phyloP scores from a whole-genome alignment of 2,329 filamentous ascomycete genomes.

The Epichloe sp. region DNA sequence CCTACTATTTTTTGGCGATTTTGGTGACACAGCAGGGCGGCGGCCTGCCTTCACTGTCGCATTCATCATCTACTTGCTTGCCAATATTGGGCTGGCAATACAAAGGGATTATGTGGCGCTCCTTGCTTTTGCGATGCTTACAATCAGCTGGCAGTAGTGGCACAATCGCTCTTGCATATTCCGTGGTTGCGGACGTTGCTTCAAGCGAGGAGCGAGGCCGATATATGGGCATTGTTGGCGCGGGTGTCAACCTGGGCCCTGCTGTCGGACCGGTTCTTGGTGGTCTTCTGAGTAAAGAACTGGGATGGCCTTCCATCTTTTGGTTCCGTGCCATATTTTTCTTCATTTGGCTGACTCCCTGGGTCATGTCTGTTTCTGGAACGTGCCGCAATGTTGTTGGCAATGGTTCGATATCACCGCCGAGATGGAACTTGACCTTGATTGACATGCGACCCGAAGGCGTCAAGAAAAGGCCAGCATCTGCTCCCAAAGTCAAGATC shows the following conservation, averaged over 20 bases:
- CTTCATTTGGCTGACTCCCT: constrained; percentile 37
- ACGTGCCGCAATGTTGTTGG: constrained; percentile 47
- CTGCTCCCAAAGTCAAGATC: too few relatives aligned
- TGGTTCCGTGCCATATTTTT: constrained; percentile 52
- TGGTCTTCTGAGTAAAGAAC: constrained; percentile 47
- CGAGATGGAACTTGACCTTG: too few relatives aligned
- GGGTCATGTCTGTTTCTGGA: constrained; percentile 44
- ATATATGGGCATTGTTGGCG: constrained; percentile 57
- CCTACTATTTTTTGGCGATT: constrained; percentile 47
- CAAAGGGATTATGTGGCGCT: constrained; percentile 45
- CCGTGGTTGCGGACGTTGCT: constrained; percentile 59
- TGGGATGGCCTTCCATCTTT: constrained; percentile 53
- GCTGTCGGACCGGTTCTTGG: constrained; percentile 48
- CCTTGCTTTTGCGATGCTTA: constrained; percentile 44
- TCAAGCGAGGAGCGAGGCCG: constrained; percentile 56
- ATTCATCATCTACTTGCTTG: constrained; percentile 42
- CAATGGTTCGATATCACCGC: constrained; percentile 38
- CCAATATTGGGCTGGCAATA: constrained; percentile 46
- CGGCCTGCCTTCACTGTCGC: constrained; percentile 48
- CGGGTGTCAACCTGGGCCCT: constrained; percentile 42
- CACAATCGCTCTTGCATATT: constrained; percentile 57
- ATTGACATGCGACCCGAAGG: too few relatives aligned
- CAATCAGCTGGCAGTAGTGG: constrained; percentile 54
- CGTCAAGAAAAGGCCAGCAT: too few relatives aligned
- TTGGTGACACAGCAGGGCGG: constrained; percentile 47